Conservation (phyloP, 768 basidiomycete species). For the Cyclocybe cylindracea region DNA sequence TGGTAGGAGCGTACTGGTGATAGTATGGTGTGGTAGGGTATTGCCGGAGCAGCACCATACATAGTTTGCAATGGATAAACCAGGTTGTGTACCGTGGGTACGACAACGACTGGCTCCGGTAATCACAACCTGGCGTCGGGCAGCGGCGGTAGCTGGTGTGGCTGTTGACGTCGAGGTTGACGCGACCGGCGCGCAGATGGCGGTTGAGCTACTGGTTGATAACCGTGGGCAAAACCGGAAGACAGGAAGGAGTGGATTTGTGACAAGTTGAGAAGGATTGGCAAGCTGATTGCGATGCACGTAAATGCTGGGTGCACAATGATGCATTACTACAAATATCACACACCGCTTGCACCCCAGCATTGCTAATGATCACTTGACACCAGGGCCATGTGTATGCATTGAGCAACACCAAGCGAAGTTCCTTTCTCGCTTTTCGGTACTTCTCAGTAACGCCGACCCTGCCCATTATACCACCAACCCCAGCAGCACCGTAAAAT, state of each 20-base stretch:
- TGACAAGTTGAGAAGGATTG: slow-evolving; percentile 70
- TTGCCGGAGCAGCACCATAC: slow-evolving; percentile 35
- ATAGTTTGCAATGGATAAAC: slow-evolving; percentile 50
- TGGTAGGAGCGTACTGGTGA: slow-evolving; percentile 39
- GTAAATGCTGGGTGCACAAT: slow-evolving; percentile 4
- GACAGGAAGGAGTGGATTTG: slow-evolving; percentile 64
- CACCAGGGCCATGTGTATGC: slow-evolving; percentile 69
- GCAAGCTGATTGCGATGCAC: slow-evolving; percentile 51
- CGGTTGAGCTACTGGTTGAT: slow-evolving; percentile 28
- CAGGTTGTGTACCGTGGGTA: slow-evolving; percentile 59
- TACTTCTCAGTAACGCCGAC: slow-evolving; percentile 5
- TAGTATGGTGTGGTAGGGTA: slow-evolving; percentile 71
- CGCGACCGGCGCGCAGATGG: slow-evolving; percentile 25
- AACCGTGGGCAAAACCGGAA: slow-evolving; percentile 47
- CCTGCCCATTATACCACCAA: slow-evolving; percentile 53
- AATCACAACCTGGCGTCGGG: slow-evolving; percentile 49
- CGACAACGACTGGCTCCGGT: slow-evolving; percentile 77
- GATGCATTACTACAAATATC: slow-evolving; percentile 33
- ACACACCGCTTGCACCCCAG: slow-evolving; percentile 76
- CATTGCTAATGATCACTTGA: slow-evolving; percentile 71
- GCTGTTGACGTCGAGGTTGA: slow-evolving; percentile 31
- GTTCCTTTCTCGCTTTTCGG: slow-evolving; percentile 49
- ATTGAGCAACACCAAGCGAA: slow-evolving; percentile 77
- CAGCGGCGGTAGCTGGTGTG: slow-evolving; percentile 25
- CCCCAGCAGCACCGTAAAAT: slow-evolving; percentile 82